phyloP scores from a whole-genome alignment of 2,329 filamentous ascomycete species.

The Cytospora mali region DNA sequence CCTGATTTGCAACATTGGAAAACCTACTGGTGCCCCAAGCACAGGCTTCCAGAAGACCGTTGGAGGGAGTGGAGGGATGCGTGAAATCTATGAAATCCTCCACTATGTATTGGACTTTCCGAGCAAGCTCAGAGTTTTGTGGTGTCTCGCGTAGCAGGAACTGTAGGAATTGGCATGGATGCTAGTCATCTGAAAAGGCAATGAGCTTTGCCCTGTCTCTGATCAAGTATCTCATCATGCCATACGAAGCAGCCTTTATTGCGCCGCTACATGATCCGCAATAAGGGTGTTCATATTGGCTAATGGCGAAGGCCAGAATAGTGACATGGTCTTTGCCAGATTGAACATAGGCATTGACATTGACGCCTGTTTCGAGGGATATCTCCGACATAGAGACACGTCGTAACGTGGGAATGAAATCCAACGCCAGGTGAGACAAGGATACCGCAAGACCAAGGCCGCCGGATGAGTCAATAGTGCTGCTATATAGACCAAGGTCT shows the following conservation, averaged over 20 bases:
- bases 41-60: background rate
- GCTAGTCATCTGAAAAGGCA: too few species aligned
- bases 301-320: background rate
- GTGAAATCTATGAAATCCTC: background rate
- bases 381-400: background rate
- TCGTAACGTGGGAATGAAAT: background rate
- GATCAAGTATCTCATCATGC: constrained; percentile 7
- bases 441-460: background rate
- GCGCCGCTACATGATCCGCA: background rate
- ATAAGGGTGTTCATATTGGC: background rate
- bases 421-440: background rate
- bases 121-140: background rate
- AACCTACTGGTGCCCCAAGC: background rate
- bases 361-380: background rate
- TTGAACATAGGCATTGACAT: background rate
- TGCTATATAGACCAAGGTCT: background rate
- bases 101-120: background rate
- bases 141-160: background rate
- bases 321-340: background rate
- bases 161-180: background rate
- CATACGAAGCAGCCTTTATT: background rate
- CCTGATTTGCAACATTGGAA: background rate
- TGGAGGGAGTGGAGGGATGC: background rate
- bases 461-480: background rate
- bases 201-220: background rate